Evolutionary conservation across 192 early-diverging fungal genomes (phyloP).

Genomic region (Backusella psychrophila): DNA sequence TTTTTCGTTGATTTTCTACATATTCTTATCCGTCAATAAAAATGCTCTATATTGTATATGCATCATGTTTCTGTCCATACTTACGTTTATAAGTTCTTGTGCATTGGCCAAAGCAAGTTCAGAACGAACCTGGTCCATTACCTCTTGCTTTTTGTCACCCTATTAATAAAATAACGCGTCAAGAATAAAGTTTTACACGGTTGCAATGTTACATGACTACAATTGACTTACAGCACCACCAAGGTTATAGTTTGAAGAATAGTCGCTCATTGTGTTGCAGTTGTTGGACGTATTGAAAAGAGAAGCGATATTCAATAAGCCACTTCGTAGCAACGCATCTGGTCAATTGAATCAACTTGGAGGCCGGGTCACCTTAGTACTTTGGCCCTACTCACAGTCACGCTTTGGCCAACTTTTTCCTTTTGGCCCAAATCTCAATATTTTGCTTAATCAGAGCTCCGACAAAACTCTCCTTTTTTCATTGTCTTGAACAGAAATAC

Average conservation of each 20-base stretch:
- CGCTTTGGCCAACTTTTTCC: slow-evolving; percentile 1
- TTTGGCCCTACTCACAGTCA: neutral
- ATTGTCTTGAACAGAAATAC: neutral
- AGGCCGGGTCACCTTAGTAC: neutral
- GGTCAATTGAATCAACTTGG: neutral
- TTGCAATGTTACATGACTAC: no score
- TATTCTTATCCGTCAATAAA: neutral
- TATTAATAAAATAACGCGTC: slow-evolving; percentile 2
- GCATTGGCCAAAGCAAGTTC: slow-evolving; percentile 82
- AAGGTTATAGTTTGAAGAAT: neutral
- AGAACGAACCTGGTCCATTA: slow-evolving; percentile 73
- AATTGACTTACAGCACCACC: neutral
- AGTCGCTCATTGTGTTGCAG: neutral
- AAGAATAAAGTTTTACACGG: no score
- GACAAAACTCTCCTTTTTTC: neutral
- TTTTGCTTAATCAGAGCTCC: neutral
- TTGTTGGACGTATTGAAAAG: neutral
- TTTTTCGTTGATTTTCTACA: slow-evolving; percentile 83
- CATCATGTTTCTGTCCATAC: slow-evolving; percentile 12
- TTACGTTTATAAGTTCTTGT: slow-evolving; percentile 77
- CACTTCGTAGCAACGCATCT: neutral
- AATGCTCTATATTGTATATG: no score
- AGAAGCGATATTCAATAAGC: neutral
- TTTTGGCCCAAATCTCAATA: neutral
- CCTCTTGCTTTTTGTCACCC: slow-evolving; percentile 63